These are phyloP conservation scores for Circinella minor DNA, from an alignment of 371 early-diverging fungal genomes.

Conservation along the genomic window DNA sequence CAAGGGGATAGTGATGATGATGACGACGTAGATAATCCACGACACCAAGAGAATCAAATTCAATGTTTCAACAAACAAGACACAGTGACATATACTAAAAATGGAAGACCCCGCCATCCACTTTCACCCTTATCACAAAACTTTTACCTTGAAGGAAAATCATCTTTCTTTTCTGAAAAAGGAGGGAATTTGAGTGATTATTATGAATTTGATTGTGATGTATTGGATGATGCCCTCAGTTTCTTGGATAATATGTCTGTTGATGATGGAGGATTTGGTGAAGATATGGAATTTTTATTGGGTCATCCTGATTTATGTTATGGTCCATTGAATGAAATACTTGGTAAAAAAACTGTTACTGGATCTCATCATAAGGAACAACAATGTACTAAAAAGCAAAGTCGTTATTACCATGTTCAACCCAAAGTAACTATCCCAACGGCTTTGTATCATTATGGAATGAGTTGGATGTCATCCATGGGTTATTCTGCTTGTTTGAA, in stretches of 20 bases:
- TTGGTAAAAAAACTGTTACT: slow-evolving; percentile 18
- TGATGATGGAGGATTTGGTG: slow-evolving; percentile 23
- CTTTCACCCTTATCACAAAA: slow-evolving; percentile 22
- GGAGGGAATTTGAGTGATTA: not conserved
- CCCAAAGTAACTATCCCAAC: not conserved
- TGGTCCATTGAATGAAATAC: slow-evolving; percentile 15
- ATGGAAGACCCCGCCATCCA: slow-evolving; percentile 19
- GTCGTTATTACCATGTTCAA: slow-evolving; percentile 15
- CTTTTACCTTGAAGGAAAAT: not conserved
- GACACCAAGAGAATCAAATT: not conserved
- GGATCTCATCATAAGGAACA: slow-evolving; percentile 5
- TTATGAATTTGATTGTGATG: slow-evolving; percentile 23
- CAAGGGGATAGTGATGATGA: too few relatives aligned
- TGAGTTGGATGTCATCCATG: slow-evolving; percentile 9
- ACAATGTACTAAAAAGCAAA: not conserved
- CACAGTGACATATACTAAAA: too few relatives aligned
- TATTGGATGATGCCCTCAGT: slow-evolving; percentile 40
- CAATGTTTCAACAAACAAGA: too few relatives aligned
- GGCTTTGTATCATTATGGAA: slow-evolving; percentile 20
- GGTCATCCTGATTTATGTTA: slow-evolving; percentile 24
- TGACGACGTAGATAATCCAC: not conserved
- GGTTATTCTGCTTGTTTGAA: slow-evolving; percentile 3
- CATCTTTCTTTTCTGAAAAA: not conserved
- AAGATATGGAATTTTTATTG: slow-evolving; percentile 22
- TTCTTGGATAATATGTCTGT: slow-evolving; percentile 20